Percentiles rank a stretch among this genome's conserved stretches.
Conservation (phyloP, 2,329 filamentous ascomycete genomes). For the Fusarium denticulatum region DNA sequence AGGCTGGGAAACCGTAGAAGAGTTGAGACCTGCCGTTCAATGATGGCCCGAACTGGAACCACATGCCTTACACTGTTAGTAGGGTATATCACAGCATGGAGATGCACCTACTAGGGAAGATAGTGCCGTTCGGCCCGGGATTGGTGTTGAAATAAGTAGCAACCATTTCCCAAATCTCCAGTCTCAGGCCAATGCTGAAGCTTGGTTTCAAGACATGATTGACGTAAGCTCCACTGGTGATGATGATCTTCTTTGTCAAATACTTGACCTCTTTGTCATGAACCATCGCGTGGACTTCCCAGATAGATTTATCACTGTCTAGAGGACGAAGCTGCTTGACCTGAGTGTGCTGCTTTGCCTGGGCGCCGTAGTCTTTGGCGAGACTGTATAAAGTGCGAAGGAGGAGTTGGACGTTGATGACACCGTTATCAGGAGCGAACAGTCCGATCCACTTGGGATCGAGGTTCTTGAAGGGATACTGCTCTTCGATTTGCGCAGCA, state of each 20-base stretch:
- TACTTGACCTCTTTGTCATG: background rate
- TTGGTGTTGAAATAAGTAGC: conserved; percentile 28
- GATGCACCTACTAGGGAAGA: conserved; percentile 15
- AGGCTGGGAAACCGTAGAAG: conserved; percentile 24
- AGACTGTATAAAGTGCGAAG: conserved; percentile 9
- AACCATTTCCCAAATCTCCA: conserved; percentile 34
- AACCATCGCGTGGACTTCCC: conserved; percentile 5
- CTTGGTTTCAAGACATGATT: conserved; percentile 25
- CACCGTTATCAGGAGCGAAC: conserved; percentile 21
- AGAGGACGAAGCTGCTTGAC: conserved; percentile 6
- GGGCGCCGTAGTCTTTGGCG: conserved; percentile 18
- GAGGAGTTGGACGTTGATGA: conserved; percentile 22
- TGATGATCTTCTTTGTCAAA: conserved; percentile 15
- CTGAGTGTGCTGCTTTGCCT: conserved; percentile 19
- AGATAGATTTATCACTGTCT: background rate
- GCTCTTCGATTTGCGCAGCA: conserved; percentile 1
- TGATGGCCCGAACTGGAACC: conserved; percentile 20
- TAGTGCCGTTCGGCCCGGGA: conserved; percentile 26
- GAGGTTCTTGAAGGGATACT: conserved; percentile 18
- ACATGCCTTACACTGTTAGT: conserved; percentile 7
- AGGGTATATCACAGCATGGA: rapidly evolving
- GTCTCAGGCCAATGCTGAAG: conserved; percentile 13
- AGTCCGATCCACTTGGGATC: conserved; percentile 2
- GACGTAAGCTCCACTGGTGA: conserved; percentile 15
- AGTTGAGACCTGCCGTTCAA: conserved; percentile 11